These are phyloP conservation scores for Clarireedia monteithiana DNA, from an alignment of 2,329 filamentous ascomycete genomes.

Conservation along the genomic window DNA sequence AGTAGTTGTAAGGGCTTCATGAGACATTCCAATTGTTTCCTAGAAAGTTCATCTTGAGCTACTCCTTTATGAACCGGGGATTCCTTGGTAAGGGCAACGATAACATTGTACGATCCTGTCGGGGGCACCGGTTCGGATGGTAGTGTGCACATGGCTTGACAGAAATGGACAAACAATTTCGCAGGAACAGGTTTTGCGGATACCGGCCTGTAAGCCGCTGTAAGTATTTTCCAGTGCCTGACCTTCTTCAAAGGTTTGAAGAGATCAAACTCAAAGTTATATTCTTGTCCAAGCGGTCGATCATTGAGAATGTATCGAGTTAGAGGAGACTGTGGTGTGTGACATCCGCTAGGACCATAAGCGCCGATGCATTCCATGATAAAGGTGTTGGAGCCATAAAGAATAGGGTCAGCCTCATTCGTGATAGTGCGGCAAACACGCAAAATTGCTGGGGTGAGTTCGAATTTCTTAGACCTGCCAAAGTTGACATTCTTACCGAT, in stretches of 20 bases:
- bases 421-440: slow-evolving; percentile 4
- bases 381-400: slow-evolving; percentile 11
- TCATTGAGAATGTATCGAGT: not conserved
- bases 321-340: slow-evolving; percentile 6
- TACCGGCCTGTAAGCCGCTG: not conserved
- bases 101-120: not conserved
- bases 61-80: not conserved
- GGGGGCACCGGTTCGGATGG: not conserved
- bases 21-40: not conserved
- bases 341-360: not conserved
- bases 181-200: not conserved
- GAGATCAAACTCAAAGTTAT: not conserved
- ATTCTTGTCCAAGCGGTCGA: not conserved
- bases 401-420: slow-evolving; percentile 6
- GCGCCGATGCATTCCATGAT: slow-evolving; percentile 9
- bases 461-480: not conserved
- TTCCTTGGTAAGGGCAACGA: not conserved
- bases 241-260: slow-evolving; percentile 1
- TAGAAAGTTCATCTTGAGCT: not conserved
- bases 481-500: not conserved
- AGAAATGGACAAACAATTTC: slow-evolving; percentile 9
- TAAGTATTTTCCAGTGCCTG: slow-evolving; percentile 5
- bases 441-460: slow-evolving; percentile 2
- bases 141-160: not conserved
- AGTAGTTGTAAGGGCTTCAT: slow-evolving; percentile 3